phyloP scores from a whole-genome alignment of 2,329 filamentous ascomycete genomes.

The Rhinocladiella similis region DNA sequence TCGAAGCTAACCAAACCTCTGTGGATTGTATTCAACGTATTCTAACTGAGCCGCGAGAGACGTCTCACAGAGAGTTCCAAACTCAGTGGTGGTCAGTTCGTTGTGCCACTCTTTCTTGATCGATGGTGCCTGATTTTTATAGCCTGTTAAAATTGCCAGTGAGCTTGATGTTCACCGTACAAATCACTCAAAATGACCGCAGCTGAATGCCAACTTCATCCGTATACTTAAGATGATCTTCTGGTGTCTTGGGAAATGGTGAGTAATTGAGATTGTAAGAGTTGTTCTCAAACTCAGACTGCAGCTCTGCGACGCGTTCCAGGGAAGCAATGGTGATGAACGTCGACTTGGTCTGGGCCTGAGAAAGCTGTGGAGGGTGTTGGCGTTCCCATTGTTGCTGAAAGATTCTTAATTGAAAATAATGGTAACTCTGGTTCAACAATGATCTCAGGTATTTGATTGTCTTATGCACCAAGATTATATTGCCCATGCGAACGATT shows the following conservation, averaged over 20 bases:
- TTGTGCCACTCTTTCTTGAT: not conserved
- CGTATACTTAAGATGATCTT: not conserved
- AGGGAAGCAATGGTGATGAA: conserved; percentile 3
- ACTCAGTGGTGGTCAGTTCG: not conserved
- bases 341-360: not conserved
- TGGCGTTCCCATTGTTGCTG: too few species aligned
- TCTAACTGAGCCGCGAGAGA: not conserved
- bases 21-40: not conserved
- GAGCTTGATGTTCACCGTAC: not conserved
- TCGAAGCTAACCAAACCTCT: not conserved
- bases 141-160: too few species aligned
- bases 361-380: too few species aligned
- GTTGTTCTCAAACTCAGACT: conserved; percentile 1
- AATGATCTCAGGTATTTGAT: too few species aligned
- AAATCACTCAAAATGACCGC: not conserved
- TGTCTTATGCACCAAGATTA: too few species aligned
- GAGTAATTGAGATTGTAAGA: conserved; percentile 4
- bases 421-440: too few species aligned
- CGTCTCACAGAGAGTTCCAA: not conserved
- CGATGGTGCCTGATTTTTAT: not conserved
- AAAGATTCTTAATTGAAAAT: too few species aligned
- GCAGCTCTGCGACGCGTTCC: not conserved
- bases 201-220: not conserved
- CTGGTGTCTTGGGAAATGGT: conserved; percentile 2
- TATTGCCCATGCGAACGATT: too few species aligned